Evolutionary conservation across 2,329 filamentous ascomycete species (phyloP).

Genomic region (Hypoxylon rubiginosum): DNA sequence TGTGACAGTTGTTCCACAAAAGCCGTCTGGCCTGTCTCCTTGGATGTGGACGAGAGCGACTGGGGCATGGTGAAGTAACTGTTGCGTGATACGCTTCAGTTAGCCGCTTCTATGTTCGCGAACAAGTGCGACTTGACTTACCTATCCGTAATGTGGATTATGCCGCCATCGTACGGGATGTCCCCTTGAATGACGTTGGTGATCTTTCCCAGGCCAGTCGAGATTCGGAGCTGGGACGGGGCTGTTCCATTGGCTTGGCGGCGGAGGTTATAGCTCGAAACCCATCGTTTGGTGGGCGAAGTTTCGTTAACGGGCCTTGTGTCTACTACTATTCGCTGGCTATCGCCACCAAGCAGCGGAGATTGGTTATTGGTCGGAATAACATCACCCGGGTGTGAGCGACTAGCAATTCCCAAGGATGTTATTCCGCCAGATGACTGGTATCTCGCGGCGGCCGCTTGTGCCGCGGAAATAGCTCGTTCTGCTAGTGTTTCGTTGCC

Average conservation of each 20-base stretch:
- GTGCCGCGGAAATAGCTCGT: conserved; percentile 9
- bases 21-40: conserved; percentile 34
- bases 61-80: conserved; percentile 40
- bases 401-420: conserved; percentile 13
- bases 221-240: conserved; percentile 31
- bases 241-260: conserved; percentile 9
- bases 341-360: conserved; percentile 8
- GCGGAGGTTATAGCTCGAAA: neutral
- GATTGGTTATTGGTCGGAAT: conserved; percentile 27
- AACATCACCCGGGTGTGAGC: conserved; percentile 9
- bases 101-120: neutral
- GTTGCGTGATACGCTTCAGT: conserved; percentile 7
- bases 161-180: conserved; percentile 43
- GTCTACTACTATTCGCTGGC: conserved; percentile 27
- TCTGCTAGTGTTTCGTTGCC: conserved; percentile 6
- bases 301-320: conserved; percentile 31
- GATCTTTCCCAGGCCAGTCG: conserved; percentile 46
- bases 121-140: conserved; percentile 23
- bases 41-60: conserved; percentile 31
- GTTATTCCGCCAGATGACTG: conserved; percentile 17
- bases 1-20: conserved; percentile 31
- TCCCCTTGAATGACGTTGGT: conserved; percentile 46
- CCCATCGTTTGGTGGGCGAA: conserved; percentile 25
- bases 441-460: conserved; percentile 6
- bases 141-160: conserved; percentile 47